Conservation (phyloP, 164 flowering plant species). For the Houttuynia cordata region DNA sequence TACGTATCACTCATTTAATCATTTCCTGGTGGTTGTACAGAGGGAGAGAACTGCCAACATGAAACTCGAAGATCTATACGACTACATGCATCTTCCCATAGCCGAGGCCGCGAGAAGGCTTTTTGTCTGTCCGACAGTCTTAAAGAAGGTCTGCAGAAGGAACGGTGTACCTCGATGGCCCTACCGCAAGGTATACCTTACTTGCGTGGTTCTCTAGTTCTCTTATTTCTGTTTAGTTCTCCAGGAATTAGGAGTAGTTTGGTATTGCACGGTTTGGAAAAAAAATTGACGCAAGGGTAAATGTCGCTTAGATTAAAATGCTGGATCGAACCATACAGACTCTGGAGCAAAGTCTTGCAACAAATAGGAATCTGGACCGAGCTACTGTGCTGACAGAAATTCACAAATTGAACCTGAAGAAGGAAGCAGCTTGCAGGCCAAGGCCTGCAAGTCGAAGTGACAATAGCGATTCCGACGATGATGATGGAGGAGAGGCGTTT, state of each 20-base stretch:
- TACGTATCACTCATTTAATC: too few species aligned
- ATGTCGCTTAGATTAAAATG: neutral
- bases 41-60: slow-evolving; percentile 34
- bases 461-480: too few species aligned
- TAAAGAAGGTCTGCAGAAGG: slow-evolving; percentile 43
- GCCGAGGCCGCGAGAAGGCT: slow-evolving; percentile 28
- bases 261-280: too few species aligned
- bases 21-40: slow-evolving; percentile 13
- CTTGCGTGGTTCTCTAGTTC: too few species aligned
- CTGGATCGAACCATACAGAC: neutral
- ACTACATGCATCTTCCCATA: slow-evolving; percentile 34
- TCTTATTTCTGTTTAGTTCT: too few species aligned
- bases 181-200: slow-evolving; percentile 33
- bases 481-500: too few species aligned
- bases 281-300: too few species aligned
- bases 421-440: neutral
- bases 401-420: neutral
- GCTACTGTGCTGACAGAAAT: neutral
- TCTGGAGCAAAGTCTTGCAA: neutral
- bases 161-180: slow-evolving; percentile 41
- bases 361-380: neutral
- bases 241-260: too few species aligned
- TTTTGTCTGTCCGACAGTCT: slow-evolving; percentile 33
- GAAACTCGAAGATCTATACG: slow-evolving; percentile 26
- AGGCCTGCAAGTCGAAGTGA: neutral